phyloP scores from a whole-genome alignment of 192 early-diverging fungal genomes.

The Podila epigama region DNA sequence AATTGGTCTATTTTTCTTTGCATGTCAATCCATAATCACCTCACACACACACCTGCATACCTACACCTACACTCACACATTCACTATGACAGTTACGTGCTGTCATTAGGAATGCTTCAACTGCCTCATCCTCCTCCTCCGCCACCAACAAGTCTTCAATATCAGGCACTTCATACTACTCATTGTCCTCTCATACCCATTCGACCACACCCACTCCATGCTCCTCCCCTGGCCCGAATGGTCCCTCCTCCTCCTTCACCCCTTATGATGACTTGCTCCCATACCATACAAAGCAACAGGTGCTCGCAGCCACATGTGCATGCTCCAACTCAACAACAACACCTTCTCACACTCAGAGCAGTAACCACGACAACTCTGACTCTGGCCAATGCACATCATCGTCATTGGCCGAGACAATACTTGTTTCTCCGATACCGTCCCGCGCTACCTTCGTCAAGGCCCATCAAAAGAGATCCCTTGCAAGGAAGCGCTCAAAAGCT shows the following conservation, averaged over 20 bases:
- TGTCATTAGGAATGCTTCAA: conserved; percentile 27
- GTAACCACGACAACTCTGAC: background rate
- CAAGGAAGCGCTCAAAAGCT: background rate
- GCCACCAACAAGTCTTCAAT: background rate
- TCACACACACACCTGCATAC: too few relatives aligned
- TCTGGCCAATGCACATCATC: background rate
- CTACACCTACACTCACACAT: background rate
- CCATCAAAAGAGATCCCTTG: background rate
- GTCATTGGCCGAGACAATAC: background rate
- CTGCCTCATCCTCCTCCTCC: conserved; percentile 8
- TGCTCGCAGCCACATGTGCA: background rate
- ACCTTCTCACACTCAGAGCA: background rate
- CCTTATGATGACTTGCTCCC: background rate
- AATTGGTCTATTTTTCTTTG: too few relatives aligned
- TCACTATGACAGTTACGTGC: background rate
- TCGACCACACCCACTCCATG: background rate
- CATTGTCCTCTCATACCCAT: background rate
- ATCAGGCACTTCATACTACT: background rate
- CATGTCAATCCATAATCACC: too few relatives aligned
- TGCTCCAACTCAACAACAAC: background rate
- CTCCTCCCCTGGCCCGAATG: background rate
- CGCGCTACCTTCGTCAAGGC: background rate
- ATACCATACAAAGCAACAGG: background rate
- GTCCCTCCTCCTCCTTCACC: background rate
- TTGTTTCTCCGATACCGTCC: too few relatives aligned